phyloP scores from a whole-genome alignment of 2,329 filamentous ascomycete species.

The Apiospora koreana region DNA sequence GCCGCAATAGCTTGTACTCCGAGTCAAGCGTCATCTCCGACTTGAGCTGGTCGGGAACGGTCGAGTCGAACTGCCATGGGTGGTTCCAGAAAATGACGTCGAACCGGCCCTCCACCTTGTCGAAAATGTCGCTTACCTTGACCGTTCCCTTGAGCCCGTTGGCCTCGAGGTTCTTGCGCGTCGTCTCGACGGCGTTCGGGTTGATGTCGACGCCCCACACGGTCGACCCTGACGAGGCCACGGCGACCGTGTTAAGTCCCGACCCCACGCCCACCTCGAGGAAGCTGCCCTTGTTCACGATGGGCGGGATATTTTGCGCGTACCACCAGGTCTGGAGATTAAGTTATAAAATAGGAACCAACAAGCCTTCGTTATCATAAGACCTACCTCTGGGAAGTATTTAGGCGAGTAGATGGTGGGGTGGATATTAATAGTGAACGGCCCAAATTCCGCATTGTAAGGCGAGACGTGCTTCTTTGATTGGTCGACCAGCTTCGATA shows the following conservation, averaged over 20 bases:
- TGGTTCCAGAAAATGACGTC: conserved; percentile 7
- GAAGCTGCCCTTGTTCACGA: background rate
- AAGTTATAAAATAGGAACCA: background rate
- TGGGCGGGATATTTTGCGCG: background rate
- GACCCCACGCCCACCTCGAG: conserved; percentile 4
- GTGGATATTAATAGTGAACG: conserved; percentile 3
- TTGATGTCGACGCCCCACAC: conserved; percentile 3
- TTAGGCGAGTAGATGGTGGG: background rate
- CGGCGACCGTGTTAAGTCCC: background rate
- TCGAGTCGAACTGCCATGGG: conserved; percentile 5
- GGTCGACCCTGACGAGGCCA: background rate
- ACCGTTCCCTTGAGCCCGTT: background rate
- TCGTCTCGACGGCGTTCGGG: background rate
- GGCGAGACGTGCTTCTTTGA: background rate
- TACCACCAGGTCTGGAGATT: background rate
- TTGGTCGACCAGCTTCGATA: conserved; percentile 3
- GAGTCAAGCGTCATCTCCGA: conserved; percentile 1
- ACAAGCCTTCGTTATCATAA: background rate
- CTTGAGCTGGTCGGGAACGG: background rate
- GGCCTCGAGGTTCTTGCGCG: conserved; percentile 4
- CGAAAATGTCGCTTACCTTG: background rate
- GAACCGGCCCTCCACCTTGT: background rate
- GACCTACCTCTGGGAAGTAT: background rate
- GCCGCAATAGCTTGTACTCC: conserved; percentile 3
- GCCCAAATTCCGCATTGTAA: background rate